phyloP scores from a whole-genome alignment of 352 stramenopile species.

The Phytophthora pistaciae region DNA sequence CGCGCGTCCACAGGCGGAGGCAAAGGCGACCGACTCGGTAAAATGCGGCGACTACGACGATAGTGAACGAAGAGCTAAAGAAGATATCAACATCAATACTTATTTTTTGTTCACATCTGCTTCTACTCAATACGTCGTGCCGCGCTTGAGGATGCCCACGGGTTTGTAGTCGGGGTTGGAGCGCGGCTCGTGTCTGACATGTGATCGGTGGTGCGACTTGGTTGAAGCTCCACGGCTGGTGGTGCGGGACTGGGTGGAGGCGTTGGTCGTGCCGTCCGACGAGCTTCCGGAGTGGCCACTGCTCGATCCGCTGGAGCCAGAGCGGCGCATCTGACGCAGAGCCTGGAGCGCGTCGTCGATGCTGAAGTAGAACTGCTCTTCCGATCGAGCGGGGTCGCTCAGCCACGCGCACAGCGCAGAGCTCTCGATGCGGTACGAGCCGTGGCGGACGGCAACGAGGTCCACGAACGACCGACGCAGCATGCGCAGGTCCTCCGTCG shows the following conservation, averaged over 20 bases:
- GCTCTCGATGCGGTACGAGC: slow-evolving; percentile 80
- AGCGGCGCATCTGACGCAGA: slow-evolving; percentile 50
- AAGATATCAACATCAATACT: slow-evolving; percentile 39
- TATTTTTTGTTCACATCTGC: slow-evolving; percentile 30
- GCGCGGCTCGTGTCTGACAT: slow-evolving; percentile 36
- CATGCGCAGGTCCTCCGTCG: slow-evolving; percentile 72
- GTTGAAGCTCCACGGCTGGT: slow-evolving; percentile 20
- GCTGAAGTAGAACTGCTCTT: slow-evolving; percentile 77
- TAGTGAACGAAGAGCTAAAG: neutral
- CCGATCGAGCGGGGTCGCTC: slow-evolving; percentile 51
- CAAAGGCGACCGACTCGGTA: slow-evolving; percentile 54
- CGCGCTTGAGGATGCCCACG: slow-evolving; percentile 68
- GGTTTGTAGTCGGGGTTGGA: slow-evolving; percentile 48
- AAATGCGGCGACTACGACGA: slow-evolving; percentile 28
- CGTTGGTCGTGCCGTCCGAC: slow-evolving; percentile 22
- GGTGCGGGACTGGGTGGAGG: slow-evolving; percentile 12
- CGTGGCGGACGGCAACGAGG: slow-evolving; percentile 65
- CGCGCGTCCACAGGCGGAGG: slow-evolving; percentile 52
- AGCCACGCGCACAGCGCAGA: slow-evolving; percentile 82
- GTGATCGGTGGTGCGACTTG: slow-evolving; percentile 30
- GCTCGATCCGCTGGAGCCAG: slow-evolving; percentile 19
- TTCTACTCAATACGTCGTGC: slow-evolving; percentile 30
- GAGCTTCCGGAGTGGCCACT: slow-evolving; percentile 31
- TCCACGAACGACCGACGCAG: slow-evolving; percentile 82
- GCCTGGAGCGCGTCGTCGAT: slow-evolving; percentile 53